These are phyloP conservation scores for Neophaeococcomyces aloes DNA, from an alignment of 2,329 filamentous ascomycete genomes.

Conservation along the genomic window DNA sequence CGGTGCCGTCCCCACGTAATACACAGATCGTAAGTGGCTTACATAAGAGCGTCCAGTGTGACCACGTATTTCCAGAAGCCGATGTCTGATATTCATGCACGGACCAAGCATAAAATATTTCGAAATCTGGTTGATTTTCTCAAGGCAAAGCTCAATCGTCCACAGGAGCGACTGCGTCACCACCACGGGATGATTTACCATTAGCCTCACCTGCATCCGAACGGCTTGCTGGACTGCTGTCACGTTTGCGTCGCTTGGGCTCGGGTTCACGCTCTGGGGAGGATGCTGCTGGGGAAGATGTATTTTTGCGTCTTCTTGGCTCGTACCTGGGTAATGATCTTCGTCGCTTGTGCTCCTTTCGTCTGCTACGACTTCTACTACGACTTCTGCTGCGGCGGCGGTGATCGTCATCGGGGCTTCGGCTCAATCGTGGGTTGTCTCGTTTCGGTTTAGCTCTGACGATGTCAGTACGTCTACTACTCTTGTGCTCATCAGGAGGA, in stretches of 20 bases:
- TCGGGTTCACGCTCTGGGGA: slow-evolving; percentile 19
- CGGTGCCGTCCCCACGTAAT: too few species aligned
- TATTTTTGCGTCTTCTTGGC: slow-evolving; percentile 34
- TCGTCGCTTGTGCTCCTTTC: slow-evolving; percentile 31
- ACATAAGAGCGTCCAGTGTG: too few species aligned
- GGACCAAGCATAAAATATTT: too few species aligned
- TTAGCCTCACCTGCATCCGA: slow-evolving; percentile 7
- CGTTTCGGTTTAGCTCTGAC: slow-evolving; percentile 34
- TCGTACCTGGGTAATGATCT: slow-evolving; percentile 38
- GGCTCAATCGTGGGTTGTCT: slow-evolving; percentile 35
- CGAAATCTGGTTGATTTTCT: too few species aligned
- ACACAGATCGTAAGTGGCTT: too few species aligned
- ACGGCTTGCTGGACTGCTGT: slow-evolving; percentile 18
- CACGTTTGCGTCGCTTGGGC: slow-evolving; percentile 33
- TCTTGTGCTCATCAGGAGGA: slow-evolving; percentile 32
- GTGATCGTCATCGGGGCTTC: slow-evolving; percentile 27
- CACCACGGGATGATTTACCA: background rate
- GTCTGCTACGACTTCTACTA: slow-evolving; percentile 19
- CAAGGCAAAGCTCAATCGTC: too few species aligned
- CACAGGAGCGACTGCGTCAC: too few species aligned
- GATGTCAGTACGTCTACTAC: slow-evolving; percentile 40
- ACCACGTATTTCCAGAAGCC: too few species aligned
- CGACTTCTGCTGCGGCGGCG: slow-evolving; percentile 26
- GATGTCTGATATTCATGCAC: too few species aligned
- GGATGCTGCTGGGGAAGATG: slow-evolving; percentile 31